Base-by-base conservation (phyloP, 1,139 yeast genomes). In the Arxiozyma heterogenica region DNA sequence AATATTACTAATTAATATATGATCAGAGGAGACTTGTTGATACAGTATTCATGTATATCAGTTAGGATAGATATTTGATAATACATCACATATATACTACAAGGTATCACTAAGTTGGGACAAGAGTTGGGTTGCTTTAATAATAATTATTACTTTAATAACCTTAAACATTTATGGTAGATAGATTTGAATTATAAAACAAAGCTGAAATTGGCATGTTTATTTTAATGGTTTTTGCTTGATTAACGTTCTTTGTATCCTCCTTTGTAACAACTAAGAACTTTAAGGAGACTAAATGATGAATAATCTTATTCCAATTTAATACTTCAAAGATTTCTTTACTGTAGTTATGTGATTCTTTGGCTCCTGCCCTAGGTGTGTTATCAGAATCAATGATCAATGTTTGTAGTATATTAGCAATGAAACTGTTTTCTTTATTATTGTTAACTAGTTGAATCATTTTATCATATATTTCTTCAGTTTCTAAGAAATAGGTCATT, bases 271-370 rank as follows among this genome's bases (percentile, higher is more conserved):
- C 39, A 15, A 38, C 43, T 18, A 46, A 22, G 15, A 46, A 46
- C 21, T 46, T 41, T 12, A 27, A 46, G 8, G 42, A 38, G 22
- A 38, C 42, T 30, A 46, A 15, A 25, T 22, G 38, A 27, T 17
- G 38, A 8, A 46, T 46, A 18, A 46, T 46, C 30, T 38, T 46
- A 41, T 46, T 46, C 49, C 49, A 46, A 15, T 46, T 46, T 21
- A 46, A 22, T 17, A 46, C 23, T 17, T 46, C 42, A 17, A 46
- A 46, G 12, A 21, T 21, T 3, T 22, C 30, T 8, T 20, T 46
- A 9, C 11, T 20, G 7, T 27, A 34, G 6, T 21, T 34, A 17
- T 46, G 4, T 12, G 17, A n/a, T 34, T 34, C 39, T 12, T 34
- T 34, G 39, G 4, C 39, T 11, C n/a, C 38, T 17, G 17, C 12